Base-by-base conservation (phyloP, 257 asterid genomes). In the Eucommia ulmoides region DNA sequence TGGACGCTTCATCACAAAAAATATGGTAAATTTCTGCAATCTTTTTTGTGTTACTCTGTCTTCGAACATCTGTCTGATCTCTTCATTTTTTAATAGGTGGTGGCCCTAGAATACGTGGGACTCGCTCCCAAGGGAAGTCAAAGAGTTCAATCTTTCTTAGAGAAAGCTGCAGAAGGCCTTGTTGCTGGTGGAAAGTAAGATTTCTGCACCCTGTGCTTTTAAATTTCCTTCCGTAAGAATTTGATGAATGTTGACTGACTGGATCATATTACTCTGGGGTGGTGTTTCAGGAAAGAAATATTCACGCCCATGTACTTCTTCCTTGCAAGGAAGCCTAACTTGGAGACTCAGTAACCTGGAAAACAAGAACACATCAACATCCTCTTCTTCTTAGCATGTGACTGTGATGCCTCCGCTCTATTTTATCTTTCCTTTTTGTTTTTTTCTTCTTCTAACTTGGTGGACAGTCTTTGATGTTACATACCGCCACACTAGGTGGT, bases 101-200 rank as follows among this genome's bases (percentile, higher is more conserved):
- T 42, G 29, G 20, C 46, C 24, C 50, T 56, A 45, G 62, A 56
- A 51, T 29, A 10, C 45, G 45, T 56, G 7, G 47, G 62, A 24
- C 19, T 56, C 15, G 62, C 49, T 17, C 54, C 62, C 10, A 46
- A 1, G 35, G 62, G 62, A 33, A 56, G 62, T 26, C 53, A 46
- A 47, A 56, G 50, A 19, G 62, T 56, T 33, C 56, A 58, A 64
- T 82, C 79, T 71, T 86, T 91, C 94, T 69, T 91, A 59, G 99
- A 91, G 77, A 86, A 91, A 72, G 99, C 96, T 45, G 95, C 96
- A 26, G 96, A 91, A 65, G 99, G 99, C 54, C 96, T 91, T 54
- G 87, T 91, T 26, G 87, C 69, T 20, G 99, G 96, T 20, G 99
- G 73, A 52, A 83, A 80, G 99, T 86, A 77, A 81, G 95, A 45